Evolutionary conservation across 306 rosid genomes (phyloP), one percentile per base, ranked within the genome.

Genomic region (Notholithocarpus densiflorus): DNA sequence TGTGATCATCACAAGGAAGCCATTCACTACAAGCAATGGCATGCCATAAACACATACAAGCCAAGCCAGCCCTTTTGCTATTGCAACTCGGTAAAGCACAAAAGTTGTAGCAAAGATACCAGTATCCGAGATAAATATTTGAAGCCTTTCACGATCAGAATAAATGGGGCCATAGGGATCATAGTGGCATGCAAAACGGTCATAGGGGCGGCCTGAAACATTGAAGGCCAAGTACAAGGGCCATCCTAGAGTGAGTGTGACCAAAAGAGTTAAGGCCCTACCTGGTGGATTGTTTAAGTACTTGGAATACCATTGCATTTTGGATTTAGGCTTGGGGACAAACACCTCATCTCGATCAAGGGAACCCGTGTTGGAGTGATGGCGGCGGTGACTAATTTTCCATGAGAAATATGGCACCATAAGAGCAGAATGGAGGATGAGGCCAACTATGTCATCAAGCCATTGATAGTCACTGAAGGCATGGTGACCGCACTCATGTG

Each of bases 401-500:
- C 94, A 90, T 1, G 98, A 91, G 80, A 93, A 93, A 82, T 87
- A 93, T 3, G 92, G 98, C 73, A 87, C 94, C 11, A 93, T 23
- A 17, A 91, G 87, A 9, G 72, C 32, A 2, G 94, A 77, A 75
- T 89, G 98, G 72, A 93, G 89, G 80, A 65, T 26, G 15, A 91
- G 79, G 72, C 98, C 97, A 2, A 91, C 85, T 0, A 54, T 4
- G 78, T 91, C 92, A 57, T 93, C 97, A 1, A 91, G 69, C 77
- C 62, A 59, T 56, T 89, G 97, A 81, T 88, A 83, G 20, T 89
- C 87, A 57, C 97, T 88, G 29, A 93, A 93, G 73, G 97, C 98
- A 56, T 89, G 94, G 84, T 91, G 98, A 17, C 97, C 94, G 73
- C 97, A 93, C 73, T 93, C 98, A 17, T 93, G 98, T 23, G 98